Evolutionary conservation across 2,329 filamentous ascomycete species (phyloP).

Genomic region (Cladosporium velox): DNA sequence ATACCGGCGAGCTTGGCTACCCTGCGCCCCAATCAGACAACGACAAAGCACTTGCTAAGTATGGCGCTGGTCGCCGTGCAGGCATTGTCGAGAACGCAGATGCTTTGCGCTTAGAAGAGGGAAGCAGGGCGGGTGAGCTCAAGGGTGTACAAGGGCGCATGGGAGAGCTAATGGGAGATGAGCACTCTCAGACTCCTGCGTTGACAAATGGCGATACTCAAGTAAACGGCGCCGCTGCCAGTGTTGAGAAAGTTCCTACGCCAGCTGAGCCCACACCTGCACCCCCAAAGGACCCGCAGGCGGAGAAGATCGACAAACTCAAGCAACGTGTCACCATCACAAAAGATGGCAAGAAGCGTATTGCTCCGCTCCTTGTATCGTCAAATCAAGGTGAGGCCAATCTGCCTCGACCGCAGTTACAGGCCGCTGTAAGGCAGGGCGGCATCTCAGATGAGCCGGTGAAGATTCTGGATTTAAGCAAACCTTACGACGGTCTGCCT

Average conservation of each 20-base stretch:
- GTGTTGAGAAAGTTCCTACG: constrained; percentile 31
- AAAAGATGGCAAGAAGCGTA: constrained; percentile 95
- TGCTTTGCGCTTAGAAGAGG: constrained; percentile 79
- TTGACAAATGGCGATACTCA: constrained; percentile 35
- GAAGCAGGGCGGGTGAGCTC: constrained; percentile 84
- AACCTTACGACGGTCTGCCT: constrained; percentile 89
- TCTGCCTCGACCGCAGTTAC: constrained; percentile 81
- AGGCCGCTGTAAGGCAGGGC: constrained; percentile 68
- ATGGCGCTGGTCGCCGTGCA: constrained; percentile 82
- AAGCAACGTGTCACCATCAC: constrained; percentile 93
- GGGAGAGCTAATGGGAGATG: constrained; percentile 97
- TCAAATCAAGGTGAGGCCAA: constrained; percentile 86
- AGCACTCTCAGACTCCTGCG: constrained; percentile 56
- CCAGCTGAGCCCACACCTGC: constrained; percentile 53
- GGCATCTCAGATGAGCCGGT: constrained; percentile 44
- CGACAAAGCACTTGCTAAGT: constrained; percentile 89
- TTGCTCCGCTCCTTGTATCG: constrained; percentile 87
- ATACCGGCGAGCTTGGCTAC: constrained; percentile 84
- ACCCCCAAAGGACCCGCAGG: constrained; percentile 53
- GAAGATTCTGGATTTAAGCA: constrained; percentile 83
- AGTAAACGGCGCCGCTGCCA: constrained; percentile 49
- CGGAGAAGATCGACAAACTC: constrained; percentile 65
- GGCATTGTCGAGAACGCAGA: constrained; percentile 93
- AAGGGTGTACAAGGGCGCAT: constrained; percentile 90
- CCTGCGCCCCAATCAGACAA: constrained; percentile 85